Evolutionary conservation across 148 eudicot species (phyloP).

Genomic region (Fagopyrum esculentum): DNA sequence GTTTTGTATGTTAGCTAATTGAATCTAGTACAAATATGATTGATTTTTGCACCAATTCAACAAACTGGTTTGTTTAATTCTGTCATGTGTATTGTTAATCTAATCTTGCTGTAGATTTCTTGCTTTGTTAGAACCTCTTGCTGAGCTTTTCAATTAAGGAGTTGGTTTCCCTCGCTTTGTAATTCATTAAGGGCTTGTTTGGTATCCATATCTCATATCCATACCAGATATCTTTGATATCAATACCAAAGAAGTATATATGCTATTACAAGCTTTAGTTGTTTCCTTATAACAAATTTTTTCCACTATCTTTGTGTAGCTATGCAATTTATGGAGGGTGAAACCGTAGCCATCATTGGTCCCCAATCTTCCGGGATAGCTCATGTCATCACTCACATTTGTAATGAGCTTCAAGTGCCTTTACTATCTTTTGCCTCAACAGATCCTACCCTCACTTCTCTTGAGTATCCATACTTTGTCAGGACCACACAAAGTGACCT

Average conservation of each 20-base stretch:
- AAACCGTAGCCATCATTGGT: constrained; percentile 58
- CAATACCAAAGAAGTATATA: not conserved
- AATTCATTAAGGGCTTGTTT: too few relatives aligned
- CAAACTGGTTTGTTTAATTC: too few relatives aligned
- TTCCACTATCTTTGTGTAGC: constrained; percentile 27
- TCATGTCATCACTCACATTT: constrained; percentile 37
- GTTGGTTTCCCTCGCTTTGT: too few relatives aligned
- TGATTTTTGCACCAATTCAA: not conserved
- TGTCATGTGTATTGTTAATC: too few relatives aligned
- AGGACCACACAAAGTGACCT: constrained; percentile 42
- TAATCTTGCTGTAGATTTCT: too few relatives aligned
- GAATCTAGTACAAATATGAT: not conserved
- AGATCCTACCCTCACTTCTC: constrained; percentile 54
- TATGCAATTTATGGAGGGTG: constrained; percentile 51
- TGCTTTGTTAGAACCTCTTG: too few relatives aligned
- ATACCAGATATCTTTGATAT: not conserved
- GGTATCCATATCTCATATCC: not conserved
- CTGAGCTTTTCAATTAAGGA: too few relatives aligned
- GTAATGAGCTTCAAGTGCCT: constrained; percentile 56
- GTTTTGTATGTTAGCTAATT: not conserved
- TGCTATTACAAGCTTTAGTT: not conserved
- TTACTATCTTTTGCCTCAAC: constrained; percentile 56
- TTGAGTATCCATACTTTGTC: constrained; percentile 46
- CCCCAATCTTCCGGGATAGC: constrained; percentile 61
- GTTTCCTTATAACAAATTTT: not conserved